These are phyloP conservation scores for Pseudopithomyces maydicus DNA, from an alignment of 2,329 filamentous ascomycete species.

Conservation along the genomic window DNA sequence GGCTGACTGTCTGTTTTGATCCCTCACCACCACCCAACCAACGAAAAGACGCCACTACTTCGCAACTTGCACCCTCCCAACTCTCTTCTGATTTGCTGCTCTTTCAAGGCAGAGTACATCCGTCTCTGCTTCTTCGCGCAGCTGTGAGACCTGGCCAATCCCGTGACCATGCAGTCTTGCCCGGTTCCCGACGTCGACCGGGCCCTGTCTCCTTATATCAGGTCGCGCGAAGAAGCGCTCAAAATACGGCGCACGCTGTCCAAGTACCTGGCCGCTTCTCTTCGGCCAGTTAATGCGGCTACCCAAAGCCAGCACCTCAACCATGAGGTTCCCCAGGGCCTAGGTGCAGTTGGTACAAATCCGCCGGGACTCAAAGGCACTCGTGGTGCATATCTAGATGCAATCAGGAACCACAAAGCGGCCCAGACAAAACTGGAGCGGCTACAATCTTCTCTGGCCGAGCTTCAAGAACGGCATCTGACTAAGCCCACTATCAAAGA, in stretches of 20 bases:
- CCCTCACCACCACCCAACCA: background rate
- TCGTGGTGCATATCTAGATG: conserved; percentile 52
- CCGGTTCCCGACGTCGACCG: conserved; percentile 45
- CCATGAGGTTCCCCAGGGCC: conserved; percentile 33
- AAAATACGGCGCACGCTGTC: conserved; percentile 41
- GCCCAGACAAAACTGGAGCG: conserved; percentile 47
- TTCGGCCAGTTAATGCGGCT: conserved; percentile 31
- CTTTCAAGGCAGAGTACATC: background rate
- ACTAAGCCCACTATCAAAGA: conserved; percentile 35
- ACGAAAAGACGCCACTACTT: background rate
- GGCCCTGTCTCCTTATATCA: conserved; percentile 42
- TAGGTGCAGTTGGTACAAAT: conserved; percentile 28
- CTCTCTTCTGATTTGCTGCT: background rate
- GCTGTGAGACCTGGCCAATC: background rate
- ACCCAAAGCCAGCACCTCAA: conserved; percentile 39
- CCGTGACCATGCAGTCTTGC: conserved; percentile 21
- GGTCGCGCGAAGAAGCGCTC: conserved; percentile 43
- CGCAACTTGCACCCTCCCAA: background rate
- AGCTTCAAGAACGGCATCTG: conserved; percentile 30
- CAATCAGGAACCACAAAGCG: conserved; percentile 49
- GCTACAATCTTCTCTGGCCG: conserved; percentile 35
- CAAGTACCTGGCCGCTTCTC: conserved; percentile 35
- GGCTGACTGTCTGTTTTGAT: conserved; percentile 2
- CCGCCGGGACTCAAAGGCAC: conserved; percentile 48
- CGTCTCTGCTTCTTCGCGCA: background rate